These are phyloP conservation scores for Globisporangium spinosum DNA, from an alignment of 352 stramenopile genomes.

Conservation along the genomic window DNA sequence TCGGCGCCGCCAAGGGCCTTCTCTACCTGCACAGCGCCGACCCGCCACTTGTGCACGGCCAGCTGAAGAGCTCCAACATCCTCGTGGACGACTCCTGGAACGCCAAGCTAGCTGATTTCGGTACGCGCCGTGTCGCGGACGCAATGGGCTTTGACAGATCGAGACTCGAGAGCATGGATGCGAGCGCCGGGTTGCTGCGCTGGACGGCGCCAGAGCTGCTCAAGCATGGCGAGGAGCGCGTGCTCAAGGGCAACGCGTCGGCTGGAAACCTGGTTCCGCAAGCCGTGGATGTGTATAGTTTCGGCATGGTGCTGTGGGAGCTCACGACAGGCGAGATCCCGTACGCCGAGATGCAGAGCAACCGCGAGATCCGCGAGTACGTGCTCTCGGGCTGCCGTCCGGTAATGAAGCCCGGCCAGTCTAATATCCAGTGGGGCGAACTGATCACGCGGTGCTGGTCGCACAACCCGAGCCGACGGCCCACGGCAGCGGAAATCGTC, in stretches of 20 bases:
- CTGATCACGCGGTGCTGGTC: constrained; percentile 85
- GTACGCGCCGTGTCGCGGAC: constrained; percentile 73
- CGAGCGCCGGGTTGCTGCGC: constrained; percentile 51
- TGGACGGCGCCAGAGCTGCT: constrained; percentile 81
- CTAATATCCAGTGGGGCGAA: constrained; percentile 82
- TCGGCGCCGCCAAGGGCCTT: constrained; percentile 71
- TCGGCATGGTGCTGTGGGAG: constrained; percentile 88
- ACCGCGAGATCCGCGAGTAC: constrained; percentile 72
- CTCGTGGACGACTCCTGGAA: constrained; percentile 89
- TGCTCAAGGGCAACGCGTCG: constrained; percentile 40
- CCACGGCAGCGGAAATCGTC: constrained; percentile 79
- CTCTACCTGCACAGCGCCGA: constrained; percentile 85
- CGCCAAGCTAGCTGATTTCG: constrained; percentile 86
- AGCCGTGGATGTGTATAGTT: constrained; percentile 85
- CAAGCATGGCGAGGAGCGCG: constrained; percentile 70
- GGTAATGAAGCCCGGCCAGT: constrained; percentile 70
- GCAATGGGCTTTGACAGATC: constrained; percentile 71
- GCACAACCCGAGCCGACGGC: constrained; percentile 62
- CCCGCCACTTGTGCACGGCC: constrained; percentile 77
- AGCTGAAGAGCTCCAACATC: constrained; percentile 88
- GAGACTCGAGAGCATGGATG: constrained; percentile 55
- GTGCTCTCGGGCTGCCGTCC: constrained; percentile 72
- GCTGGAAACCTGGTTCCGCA: constrained; percentile 38
- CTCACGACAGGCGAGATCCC: constrained; percentile 80
- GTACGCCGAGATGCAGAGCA: constrained; percentile 61